Evolutionary conservation across 495 filamentous ascomycete species (phyloP), one percentile per base, ranked within the genome.

Genomic region (Aspergillus bridgeri): DNA sequence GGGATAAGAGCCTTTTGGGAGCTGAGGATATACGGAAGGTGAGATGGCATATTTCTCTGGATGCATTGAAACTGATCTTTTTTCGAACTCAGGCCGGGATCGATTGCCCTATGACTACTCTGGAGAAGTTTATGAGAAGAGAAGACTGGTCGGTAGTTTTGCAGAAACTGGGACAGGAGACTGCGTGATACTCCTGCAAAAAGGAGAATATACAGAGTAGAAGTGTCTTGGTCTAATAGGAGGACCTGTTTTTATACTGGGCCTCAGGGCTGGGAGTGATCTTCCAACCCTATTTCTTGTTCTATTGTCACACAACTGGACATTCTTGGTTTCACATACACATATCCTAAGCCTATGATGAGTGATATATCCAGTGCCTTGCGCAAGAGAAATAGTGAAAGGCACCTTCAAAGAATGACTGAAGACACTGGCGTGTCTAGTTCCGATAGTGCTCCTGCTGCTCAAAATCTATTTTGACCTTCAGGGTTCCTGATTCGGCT

Each of bases 1-100:
- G 62, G 1, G 71, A 73, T 42, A 18, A 48, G 65, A 57, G 67
- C 0, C 49, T 78, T 47, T 38, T 77, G 38, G 71, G 46, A 42
- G 73, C 70, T 0, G 67, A 71, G 54, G 73, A 78, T 66, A 55
- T 79, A 23, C 63, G 61, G 38, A 67, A 72, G 65, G 75, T 77
- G 49, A 58, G 60, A 51, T 21, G 3, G 21, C 15, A n/a, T n/a
- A 6, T 29, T 1, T 21, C 3, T 23, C 3, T 23, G 3, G 45
- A 7, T 33, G 3, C 43, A 19, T 8, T 13, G 18, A 2, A 11
- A 13, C 13, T 33, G 24, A 25, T 23, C 13, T 48, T 45, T 18
- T 7, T 43, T 44, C 24, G n/a, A n/a, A n/a, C 42, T 15, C 54
- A 64, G 59, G 56, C 59, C 2, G 59, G 62, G 7, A 58, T 65